These are phyloP conservation scores for Venturia pyrina DNA, from an alignment of 2,329 filamentous ascomycete species.

Conservation along the genomic window DNA sequence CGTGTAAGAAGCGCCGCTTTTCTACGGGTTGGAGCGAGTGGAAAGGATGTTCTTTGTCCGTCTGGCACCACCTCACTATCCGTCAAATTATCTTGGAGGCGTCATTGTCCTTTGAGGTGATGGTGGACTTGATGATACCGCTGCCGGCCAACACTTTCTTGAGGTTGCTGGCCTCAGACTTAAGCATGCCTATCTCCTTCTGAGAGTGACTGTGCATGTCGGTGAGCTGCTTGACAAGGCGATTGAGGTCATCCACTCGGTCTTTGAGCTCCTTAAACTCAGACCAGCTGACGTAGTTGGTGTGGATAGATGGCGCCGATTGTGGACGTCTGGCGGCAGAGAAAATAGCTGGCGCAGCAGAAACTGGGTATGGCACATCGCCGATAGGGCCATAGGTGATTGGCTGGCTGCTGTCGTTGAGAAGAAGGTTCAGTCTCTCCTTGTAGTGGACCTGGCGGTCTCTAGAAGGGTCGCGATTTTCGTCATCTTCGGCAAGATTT, in stretches of 20 bases:
- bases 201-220: neutral
- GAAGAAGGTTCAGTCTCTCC: conserved; percentile 16
- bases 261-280: conserved; percentile 7
- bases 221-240: neutral
- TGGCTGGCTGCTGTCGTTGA: neutral
- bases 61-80: neutral
- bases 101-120: neutral
- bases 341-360: neutral
- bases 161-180: neutral
- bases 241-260: neutral
- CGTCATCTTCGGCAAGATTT: conserved; percentile 23
- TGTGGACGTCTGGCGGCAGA: neutral
- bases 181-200: neutral
- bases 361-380: neutral
- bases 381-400: neutral
- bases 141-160: neutral
- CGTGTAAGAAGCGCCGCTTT: neutral
- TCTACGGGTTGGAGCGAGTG: neutral
- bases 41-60: neutral
- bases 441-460: conserved; percentile 22
- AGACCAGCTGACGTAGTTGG: neutral
- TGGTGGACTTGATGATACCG: neutral
- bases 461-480: conserved; percentile 18
- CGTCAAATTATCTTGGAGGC: neutral
- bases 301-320: neutral